phyloP scores from a whole-genome alignment of 768 basidiomycete species.

The Fomitopsis serialis region DNA sequence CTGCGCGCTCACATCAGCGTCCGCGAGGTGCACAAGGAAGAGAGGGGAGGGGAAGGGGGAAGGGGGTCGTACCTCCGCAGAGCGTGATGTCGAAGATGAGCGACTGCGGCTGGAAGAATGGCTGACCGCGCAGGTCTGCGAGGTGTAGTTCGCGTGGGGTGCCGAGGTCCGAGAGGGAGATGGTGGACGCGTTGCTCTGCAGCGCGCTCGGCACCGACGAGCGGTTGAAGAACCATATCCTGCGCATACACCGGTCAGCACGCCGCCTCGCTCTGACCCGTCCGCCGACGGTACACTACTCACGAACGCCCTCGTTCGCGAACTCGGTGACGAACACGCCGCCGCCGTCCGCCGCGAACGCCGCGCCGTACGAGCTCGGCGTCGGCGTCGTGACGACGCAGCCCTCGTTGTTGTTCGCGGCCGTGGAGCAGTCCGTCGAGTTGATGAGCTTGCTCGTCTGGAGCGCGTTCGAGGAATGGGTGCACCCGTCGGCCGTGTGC shows the following conservation, averaged over 20 bases:
- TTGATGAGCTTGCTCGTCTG: constrained; percentile 48
- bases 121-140: constrained; percentile 46
- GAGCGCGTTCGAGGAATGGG: constrained; percentile 36
- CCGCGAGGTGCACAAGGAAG: background rate
- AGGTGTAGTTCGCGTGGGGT: constrained; percentile 66
- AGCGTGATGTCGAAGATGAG: constrained; percentile 74
- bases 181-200: constrained; percentile 22
- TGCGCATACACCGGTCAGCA: background rate
- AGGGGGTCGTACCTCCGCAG: constrained; percentile 45
- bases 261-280: too few relatives aligned
- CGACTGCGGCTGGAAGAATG: constrained; percentile 57
- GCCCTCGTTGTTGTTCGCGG: constrained; percentile 53
- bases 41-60: constrained; percentile 9
- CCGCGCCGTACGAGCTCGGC: constrained; percentile 50
- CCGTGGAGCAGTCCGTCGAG: constrained; percentile 55
- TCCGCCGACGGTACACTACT: too few relatives aligned
- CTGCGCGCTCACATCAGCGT: constrained; percentile 5
- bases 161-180: constrained; percentile 53
- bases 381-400: constrained; percentile 56
- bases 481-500: constrained; percentile 63
- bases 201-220: constrained; percentile 1
- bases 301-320: constrained; percentile 55
- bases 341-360: constrained; percentile 59
- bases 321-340: constrained; percentile 77
- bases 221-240: constrained; percentile 1